Base-by-base conservation (phyloP, 2,329 filamentous ascomycete genomes). In the Apiospora sp. region DNA sequence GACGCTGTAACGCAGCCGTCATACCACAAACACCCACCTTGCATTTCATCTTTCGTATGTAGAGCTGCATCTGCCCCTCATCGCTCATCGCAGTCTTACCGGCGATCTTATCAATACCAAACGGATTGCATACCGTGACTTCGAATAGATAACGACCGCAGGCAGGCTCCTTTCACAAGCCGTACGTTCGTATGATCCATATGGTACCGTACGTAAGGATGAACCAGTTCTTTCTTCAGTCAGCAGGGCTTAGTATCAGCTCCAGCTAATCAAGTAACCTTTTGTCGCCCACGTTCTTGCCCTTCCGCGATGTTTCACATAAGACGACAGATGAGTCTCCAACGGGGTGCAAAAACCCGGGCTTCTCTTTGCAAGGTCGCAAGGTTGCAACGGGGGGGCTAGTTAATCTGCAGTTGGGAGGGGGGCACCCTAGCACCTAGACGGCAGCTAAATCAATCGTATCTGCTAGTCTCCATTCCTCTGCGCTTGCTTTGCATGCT, bases 1-100 rank as follows among this genome's bases (percentile, higher is more conserved):
- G 54, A 61, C 54, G 34, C 54, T 61, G 54, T 61, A 61, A 37
- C 54, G 34, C 54, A 16, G 54, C 10, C 54, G 54, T 61, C 54
- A 37, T 37, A 34, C 51, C 5, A 61, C 54, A 34, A 41, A 41
- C 37, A n/a, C 54, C 54, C 2, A 27, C 49, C 22, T n/a, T 13
- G 34, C 54, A 30, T 34, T 61, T 16, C 54, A 16, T 61, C 30
- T 61, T 34, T 37, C 54, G 34, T 58, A 34, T 30, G 34, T 51
- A 37, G 19, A 37, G 19, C 34, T 37, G 54, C 54, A 37, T 37
- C 30, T 34, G 51, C 54, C 54, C 54, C 54, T 48, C 44, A 41
- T 48, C 44, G 19, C 22, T 34, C 51, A 54, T 54, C 24, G 51
- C 51, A 27, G 24, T 54, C 51, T 54, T 30, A 24, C 24, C 24